Conservation (phyloP, 2,329 filamentous ascomycete genomes). For the Fusarium marasasianum region DNA sequence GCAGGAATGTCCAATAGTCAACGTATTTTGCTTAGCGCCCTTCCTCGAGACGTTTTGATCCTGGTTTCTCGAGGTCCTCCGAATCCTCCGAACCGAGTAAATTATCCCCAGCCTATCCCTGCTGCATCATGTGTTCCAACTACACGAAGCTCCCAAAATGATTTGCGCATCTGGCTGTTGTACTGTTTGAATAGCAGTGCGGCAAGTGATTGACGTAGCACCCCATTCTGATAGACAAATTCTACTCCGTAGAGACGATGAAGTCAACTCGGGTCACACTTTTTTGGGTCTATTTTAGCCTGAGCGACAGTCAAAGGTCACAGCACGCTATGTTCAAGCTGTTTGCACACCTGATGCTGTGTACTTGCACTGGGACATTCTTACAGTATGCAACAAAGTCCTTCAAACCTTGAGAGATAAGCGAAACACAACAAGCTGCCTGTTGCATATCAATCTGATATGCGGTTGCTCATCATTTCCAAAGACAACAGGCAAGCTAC, state of each 20-base stretch:
- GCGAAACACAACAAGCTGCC: slow-evolving; percentile 4
- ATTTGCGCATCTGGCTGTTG: not conserved
- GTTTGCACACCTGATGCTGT: not conserved
- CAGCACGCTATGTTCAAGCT: not conserved
- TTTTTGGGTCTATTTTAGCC: not conserved
- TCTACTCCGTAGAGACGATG: not conserved
- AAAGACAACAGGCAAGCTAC: not conserved
- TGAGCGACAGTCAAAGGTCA: not conserved
- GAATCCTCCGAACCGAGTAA: slow-evolving; percentile 29
- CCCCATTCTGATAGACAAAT: not conserved
- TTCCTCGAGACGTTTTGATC: slow-evolving; percentile 20
- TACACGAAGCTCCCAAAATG: slow-evolving; percentile 9
- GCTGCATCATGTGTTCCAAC: slow-evolving; percentile 5
- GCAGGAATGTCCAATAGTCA: slow-evolving; percentile 22
- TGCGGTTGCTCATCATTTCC: not conserved
- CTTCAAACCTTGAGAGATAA: slow-evolving; percentile 12
- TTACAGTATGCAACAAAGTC: not conserved
- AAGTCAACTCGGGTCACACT: not conserved
- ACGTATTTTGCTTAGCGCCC: slow-evolving; percentile 27
- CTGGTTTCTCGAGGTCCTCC: slow-evolving; percentile 17
- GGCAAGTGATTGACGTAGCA: not conserved
- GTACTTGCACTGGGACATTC: not conserved
- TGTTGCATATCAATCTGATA: slow-evolving; percentile 1
- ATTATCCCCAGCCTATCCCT: slow-evolving; percentile 13
- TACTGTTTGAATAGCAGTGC: not conserved